Conservation (phyloP, 257 asterid genomes). For the Nicotiana sylvestris region DNA sequence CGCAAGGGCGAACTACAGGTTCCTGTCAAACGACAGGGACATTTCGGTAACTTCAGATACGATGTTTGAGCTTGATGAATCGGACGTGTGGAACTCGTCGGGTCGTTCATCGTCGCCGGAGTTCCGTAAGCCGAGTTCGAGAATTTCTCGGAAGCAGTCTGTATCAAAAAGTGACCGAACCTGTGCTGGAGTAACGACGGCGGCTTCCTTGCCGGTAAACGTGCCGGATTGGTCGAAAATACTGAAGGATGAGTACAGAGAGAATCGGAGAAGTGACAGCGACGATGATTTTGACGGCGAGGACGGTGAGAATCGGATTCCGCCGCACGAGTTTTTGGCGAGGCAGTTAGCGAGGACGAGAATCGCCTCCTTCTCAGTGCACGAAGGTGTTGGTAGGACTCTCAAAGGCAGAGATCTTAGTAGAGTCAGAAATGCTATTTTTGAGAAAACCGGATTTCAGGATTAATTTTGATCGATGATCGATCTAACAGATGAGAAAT, state of each 20-base stretch:
- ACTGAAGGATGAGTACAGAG: slow-evolving; percentile 69
- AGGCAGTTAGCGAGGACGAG: slow-evolving; percentile 47
- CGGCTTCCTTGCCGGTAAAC: slow-evolving; percentile 86
- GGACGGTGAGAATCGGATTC: slow-evolving; percentile 51
- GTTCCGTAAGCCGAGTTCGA: slow-evolving; percentile 29
- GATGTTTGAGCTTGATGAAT: slow-evolving; percentile 78
- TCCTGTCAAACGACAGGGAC: slow-evolving; percentile 38
- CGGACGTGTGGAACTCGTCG: slow-evolving; percentile 63
- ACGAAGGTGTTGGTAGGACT: slow-evolving; percentile 80
- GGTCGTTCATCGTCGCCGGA: slow-evolving; percentile 59
- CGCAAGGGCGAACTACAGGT: slow-evolving; percentile 50
- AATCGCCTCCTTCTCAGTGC: slow-evolving; percentile 65
- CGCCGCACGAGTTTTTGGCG: slow-evolving; percentile 80
- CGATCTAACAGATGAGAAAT: not conserved
- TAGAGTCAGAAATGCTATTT: slow-evolving; percentile 72
- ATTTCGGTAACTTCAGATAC: slow-evolving; percentile 17
- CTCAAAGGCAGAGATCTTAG: slow-evolving; percentile 83
- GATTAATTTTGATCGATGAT: slow-evolving; percentile 27
- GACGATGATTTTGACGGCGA: slow-evolving; percentile 35
- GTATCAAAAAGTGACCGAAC: slow-evolving; percentile 12
- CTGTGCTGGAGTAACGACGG: slow-evolving; percentile 15
- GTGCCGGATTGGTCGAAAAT: slow-evolving; percentile 99
- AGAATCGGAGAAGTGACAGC: slow-evolving; percentile 39
- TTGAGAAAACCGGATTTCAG: slow-evolving; percentile 76
- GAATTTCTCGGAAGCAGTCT: slow-evolving; percentile 38